phyloP scores from a whole-genome alignment of 257 asterid genomes.

The Fraxinus pennsylvanica region DNA sequence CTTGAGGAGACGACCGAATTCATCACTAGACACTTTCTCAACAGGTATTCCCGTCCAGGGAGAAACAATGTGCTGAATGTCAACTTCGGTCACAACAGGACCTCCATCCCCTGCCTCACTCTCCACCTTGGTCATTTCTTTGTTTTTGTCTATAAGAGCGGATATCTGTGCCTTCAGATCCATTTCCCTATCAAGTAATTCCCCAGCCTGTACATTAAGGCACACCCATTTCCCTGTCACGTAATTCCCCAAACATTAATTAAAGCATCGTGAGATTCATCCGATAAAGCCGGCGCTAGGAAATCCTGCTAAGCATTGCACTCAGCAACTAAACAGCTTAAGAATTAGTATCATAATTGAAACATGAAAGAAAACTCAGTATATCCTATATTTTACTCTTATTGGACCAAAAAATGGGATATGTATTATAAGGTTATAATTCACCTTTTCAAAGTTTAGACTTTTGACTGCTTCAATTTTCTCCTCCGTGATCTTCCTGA shows the following conservation, averaged over 20 bases:
- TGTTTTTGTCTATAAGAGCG: conserved; percentile 74
- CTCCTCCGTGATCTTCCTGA: conserved; percentile 90
- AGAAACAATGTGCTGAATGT: conserved; percentile 82
- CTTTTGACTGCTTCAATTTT: conserved; percentile 92
- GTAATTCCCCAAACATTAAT: conserved; percentile 65
- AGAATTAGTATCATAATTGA: too few species aligned
- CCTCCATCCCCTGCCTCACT: conserved; percentile 31
- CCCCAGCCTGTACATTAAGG: too few species aligned
- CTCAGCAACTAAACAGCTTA: too few species aligned
- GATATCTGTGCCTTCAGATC: conserved; percentile 91
- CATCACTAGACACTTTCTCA: conserved; percentile 39
- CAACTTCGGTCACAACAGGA: conserved; percentile 83
- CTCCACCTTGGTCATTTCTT: conserved; percentile 91
- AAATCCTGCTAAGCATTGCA: too few species aligned
- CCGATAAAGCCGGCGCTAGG: too few species aligned
- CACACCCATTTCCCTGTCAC: conserved; percentile 38
- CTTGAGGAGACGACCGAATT: conserved; percentile 36
- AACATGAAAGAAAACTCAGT: too few species aligned
- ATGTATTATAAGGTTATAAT: not conserved
- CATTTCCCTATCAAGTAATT: conserved; percentile 51
- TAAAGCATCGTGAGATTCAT: not conserved
- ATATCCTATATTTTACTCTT: too few species aligned
- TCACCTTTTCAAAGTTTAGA: conserved; percentile 93
- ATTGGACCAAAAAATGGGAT: not conserved
- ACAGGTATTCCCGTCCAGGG: conserved; percentile 74